Evolutionary conservation across 495 filamentous ascomycete genomes (phyloP).

Genomic region (Lophiostoma macrostomum): DNA sequence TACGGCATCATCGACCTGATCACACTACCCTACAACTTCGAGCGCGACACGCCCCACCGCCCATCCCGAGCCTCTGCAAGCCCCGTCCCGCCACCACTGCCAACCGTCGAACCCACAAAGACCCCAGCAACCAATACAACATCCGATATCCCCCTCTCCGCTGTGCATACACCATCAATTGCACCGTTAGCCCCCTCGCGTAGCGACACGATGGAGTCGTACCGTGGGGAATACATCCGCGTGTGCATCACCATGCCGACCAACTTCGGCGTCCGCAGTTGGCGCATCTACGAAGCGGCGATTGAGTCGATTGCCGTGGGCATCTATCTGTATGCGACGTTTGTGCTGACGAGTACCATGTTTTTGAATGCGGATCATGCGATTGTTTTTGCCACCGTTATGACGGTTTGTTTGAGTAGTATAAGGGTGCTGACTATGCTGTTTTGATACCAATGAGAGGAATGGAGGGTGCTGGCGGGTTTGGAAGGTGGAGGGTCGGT

Average conservation of each 20-base stretch:
- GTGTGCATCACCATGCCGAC: constrained; percentile 4
- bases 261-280: constrained; percentile 3
- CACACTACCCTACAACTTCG: constrained; percentile 3
- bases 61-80: background rate
- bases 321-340: constrained; percentile 12
- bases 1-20: background rate
- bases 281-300: constrained; percentile 2
- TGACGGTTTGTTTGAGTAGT: constrained; percentile 10
- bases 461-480: too few species aligned
- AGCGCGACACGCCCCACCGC: too few species aligned
- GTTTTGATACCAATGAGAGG: too few species aligned
- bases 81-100: background rate
- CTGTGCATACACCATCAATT: too few species aligned
- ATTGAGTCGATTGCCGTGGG: constrained; percentile 10
- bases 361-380: constrained; percentile 11
- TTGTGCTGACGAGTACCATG: constrained; percentile 5
- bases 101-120: background rate
- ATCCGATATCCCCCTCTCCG: too few species aligned
- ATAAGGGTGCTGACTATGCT: constrained; percentile 3
- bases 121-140: too few species aligned
- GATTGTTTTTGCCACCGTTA: constrained; percentile 6
- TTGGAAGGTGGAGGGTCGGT: too few species aligned
- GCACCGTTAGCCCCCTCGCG: too few species aligned
- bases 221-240: background rate
- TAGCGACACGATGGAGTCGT: constrained; percentile 1